Evolutionary conservation across 2,329 filamentous ascomycete genomes (phyloP), one percentile per base, ranked within the genome.

Genomic region (Cordyceps fumosorosea): DNA sequence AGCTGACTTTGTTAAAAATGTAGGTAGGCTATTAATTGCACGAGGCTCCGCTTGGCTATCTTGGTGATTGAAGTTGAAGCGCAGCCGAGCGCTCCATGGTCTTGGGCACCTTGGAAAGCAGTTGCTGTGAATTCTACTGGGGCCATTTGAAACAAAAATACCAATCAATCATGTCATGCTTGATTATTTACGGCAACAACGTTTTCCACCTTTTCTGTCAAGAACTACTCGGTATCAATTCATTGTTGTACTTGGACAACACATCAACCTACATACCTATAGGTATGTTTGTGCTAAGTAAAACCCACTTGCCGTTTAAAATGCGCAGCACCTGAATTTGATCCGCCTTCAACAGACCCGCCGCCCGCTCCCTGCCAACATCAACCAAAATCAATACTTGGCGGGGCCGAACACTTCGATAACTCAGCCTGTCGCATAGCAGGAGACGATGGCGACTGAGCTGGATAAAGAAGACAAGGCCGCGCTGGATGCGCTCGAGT

Each of bases 401-500:
- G n/a, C 50, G 14, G 40, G 32, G 7, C 42, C 11, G 20, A 6
- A 7, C 16, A 10, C 42, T 42, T 34, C 32, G n/a, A 24, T 48
- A 40, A 40, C 29, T 63, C 63, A 37, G 37, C 61, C 63, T 54
- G 62, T 59, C 54, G 66, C 65, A 58, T 63, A 65, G 53, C 63
- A 66, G 29, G 50, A 45, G 64, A 69, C 8, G 65, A 80, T 80
- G 77, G 69, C 76, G 1, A 71, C 71, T 65, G 70, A 73, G 55
- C 71, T 72, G 20, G 45, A 68, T 14, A 78, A 78, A 66, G 83
- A 88, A 61, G 89, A 93, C 67, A 80, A 86, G 69, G 90, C 91
- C 73, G 88, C 90, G 52, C 84, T 96, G 65, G 89, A 92, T 71
- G 86, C 87, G 64, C 86, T 97, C 48, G 91, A 93, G 70, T 83